phyloP scores from a whole-genome alignment of 257 asterid species.

The Solanum rostratum region DNA sequence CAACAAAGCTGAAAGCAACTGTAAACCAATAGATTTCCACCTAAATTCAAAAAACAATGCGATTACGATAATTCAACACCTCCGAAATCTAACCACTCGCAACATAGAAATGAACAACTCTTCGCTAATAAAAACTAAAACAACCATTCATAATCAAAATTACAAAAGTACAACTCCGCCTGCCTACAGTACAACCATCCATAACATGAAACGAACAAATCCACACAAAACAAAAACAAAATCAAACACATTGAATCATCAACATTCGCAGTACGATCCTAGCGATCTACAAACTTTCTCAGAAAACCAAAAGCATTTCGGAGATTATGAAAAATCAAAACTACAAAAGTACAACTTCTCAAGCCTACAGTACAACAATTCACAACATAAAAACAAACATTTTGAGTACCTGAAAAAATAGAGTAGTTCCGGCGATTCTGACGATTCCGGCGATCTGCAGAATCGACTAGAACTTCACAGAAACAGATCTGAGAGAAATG shows the following conservation, averaged over 20 bases:
- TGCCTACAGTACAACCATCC: neutral
- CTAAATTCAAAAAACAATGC: neutral
- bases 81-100: neutral
- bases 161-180: neutral
- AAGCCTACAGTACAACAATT: neutral
- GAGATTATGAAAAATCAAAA: neutral
- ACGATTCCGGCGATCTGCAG: neutral
- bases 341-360: neutral
- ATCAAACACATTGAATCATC: neutral
- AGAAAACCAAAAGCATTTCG: neutral
- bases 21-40: neutral
- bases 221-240: neutral
- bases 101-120: neutral
- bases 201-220: neutral
- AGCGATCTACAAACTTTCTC: neutral
- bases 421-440: neutral
- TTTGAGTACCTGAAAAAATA: neutral
- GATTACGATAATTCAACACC: neutral
- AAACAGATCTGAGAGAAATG: constrained; percentile 14
- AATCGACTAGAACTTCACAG: neutral
- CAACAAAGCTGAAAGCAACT: neutral
- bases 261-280: neutral
- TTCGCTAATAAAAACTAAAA: neutral
- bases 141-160: neutral
- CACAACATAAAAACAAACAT: neutral